phyloP scores from a whole-genome alignment of 768 basidiomycete species.

The Trametes meyenii region DNA sequence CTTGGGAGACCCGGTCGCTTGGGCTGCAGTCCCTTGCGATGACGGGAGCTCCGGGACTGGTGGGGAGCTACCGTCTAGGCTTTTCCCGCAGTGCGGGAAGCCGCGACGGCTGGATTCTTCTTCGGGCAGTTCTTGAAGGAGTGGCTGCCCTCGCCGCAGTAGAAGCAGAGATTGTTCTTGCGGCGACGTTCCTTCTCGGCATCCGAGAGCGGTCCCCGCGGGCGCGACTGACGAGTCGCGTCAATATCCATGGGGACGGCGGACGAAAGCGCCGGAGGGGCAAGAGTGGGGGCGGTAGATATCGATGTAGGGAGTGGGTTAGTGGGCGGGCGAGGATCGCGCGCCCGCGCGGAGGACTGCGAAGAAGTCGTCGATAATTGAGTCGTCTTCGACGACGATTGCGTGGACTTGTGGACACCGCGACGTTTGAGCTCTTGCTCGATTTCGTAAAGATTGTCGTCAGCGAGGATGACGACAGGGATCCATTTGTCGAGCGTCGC shows the following conservation, averaged over 20 bases:
- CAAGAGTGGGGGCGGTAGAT: neutral
- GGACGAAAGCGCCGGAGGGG: neutral
- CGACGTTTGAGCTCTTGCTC: neutral
- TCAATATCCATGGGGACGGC: slow-evolving; percentile 25
- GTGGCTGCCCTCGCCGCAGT: slow-evolving; percentile 38
- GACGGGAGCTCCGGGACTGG: slow-evolving; percentile 26
- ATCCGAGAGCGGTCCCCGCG: neutral
- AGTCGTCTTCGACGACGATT: neutral
- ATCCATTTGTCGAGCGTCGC: slow-evolving; percentile 10
- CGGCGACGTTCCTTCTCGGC: slow-evolving; percentile 21
- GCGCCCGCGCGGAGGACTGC: neutral
- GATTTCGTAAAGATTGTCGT: slow-evolving; percentile 15
- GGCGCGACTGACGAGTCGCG: slow-evolving; percentile 8
- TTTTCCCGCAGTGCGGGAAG: slow-evolving; percentile 22
- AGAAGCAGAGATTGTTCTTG: slow-evolving; percentile 36
- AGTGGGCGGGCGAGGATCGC: neutral
- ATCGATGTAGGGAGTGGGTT: neutral
- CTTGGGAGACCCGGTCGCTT: neutral
- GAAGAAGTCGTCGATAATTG: neutral
- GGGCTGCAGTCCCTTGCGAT: slow-evolving; percentile 9
- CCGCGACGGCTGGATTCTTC: slow-evolving; percentile 17
- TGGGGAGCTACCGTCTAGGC: slow-evolving; percentile 22
- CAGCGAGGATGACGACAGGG: neutral
- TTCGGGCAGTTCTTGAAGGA: slow-evolving; percentile 32
- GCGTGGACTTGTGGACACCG: neutral